Percentiles rank a stretch among this genome's conserved stretches.
phyloP scores from a whole-genome alignment of 164 flowering plant genomes.

The Vitis cinerea region DNA sequence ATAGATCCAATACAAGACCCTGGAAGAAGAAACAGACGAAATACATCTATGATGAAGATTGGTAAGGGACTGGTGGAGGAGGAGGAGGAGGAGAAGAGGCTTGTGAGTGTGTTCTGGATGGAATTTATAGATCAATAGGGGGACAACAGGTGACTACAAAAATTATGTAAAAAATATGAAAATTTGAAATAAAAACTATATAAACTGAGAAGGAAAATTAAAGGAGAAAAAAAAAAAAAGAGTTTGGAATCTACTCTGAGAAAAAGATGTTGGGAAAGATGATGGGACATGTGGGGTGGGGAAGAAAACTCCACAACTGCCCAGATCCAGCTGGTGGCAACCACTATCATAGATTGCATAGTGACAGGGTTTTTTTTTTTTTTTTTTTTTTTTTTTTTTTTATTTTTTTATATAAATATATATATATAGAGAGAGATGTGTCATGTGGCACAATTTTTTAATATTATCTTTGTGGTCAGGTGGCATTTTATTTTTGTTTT shows the following conservation, averaged over 20 bases:
- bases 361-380: background rate
- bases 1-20: background rate
- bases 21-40: background rate
- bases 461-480: background rate
- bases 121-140: constrained; percentile 37
- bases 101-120: background rate
- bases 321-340: constrained; percentile 35
- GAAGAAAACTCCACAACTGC: constrained; percentile 21
- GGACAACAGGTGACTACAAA: background rate
- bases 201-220: background rate
- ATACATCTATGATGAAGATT: background rate
- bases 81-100: constrained; percentile 22
- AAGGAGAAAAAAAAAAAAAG: background rate
- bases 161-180: no score
- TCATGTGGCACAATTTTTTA: background rate
- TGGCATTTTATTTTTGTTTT: no score
- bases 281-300: constrained; percentile 43
- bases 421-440: no score
- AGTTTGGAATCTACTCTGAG: constrained; percentile 25
- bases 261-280: constrained; percentile 17
- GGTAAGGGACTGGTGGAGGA: background rate
- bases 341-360: constrained; percentile 15
- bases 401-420: no score
- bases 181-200: background rate
- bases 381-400: background rate